Conservation (phyloP, 2,329 filamentous ascomycete genomes). For the Gnomoniopsis smithogilvyi region DNA sequence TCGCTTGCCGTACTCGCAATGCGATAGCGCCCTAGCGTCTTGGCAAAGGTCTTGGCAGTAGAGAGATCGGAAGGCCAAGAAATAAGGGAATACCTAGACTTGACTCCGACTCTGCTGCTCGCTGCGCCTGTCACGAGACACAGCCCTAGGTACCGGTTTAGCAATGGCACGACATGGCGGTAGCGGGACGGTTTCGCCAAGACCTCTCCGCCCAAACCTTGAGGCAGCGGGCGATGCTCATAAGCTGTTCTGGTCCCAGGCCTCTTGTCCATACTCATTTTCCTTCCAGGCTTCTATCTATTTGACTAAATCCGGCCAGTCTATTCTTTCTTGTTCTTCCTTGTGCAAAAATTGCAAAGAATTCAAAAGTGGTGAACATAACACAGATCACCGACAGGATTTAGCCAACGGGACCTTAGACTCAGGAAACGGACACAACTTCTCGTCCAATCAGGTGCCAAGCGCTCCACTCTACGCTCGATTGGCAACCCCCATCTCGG, state of each 20-base stretch:
- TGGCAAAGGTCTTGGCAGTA: constrained; percentile 1
- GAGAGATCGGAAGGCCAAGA: neutral
- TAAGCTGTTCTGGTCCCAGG: constrained; percentile 1
- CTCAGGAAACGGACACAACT: neutral
- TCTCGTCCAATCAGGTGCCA: constrained; percentile 6
- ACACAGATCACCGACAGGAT: neutral
- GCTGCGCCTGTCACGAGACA: neutral
- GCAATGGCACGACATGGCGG: neutral
- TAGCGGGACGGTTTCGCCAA: constrained; percentile 3
- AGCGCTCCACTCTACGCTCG: neutral
- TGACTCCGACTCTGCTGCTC: too few relatives aligned
- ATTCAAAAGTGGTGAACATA: neutral
- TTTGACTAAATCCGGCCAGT: neutral
- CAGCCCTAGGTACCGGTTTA: too few relatives aligned
- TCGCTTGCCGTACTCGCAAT: neutral
- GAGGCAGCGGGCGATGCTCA: constrained; percentile 1
- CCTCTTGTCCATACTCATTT: neutral
- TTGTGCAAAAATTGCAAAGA: neutral
- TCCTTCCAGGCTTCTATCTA: neutral
- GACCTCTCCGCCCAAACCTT: constrained; percentile 12
- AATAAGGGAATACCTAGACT: neutral
- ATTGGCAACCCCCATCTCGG: neutral
- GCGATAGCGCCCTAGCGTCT: neutral
- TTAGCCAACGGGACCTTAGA: neutral
- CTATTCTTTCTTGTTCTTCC: neutral